Evolutionary conservation across 116 monocot genomes (phyloP).

Genomic region (Cymodocea nodosa): DNA sequence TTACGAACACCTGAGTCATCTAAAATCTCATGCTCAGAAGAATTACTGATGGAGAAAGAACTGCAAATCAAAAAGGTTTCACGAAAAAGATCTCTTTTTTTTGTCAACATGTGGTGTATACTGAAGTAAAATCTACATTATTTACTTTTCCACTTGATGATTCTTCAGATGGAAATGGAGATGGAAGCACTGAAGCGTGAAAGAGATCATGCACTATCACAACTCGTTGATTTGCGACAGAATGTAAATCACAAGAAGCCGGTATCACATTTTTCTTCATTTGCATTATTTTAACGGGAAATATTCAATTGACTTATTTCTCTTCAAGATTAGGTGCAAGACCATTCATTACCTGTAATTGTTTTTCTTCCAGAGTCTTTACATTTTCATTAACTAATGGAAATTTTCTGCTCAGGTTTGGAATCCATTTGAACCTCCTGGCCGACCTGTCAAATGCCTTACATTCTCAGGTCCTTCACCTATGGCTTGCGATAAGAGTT

Average conservation of each 20-base stretch:
- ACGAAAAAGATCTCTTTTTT: background rate
- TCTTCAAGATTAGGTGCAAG: no score
- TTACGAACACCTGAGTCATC: constrained; percentile 65
- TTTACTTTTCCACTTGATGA: background rate
- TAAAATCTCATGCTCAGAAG: constrained; percentile 32
- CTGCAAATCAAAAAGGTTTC: constrained; percentile 63
- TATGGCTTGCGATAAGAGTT: constrained; percentile 8
- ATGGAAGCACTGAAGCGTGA: constrained; percentile 69
- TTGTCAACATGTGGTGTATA: no score
- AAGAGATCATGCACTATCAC: constrained; percentile 53
- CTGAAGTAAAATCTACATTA: background rate
- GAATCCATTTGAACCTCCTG: constrained; percentile 58
- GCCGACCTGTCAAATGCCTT: constrained; percentile 50
- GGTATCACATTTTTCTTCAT: constrained; percentile 8
- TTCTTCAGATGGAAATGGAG: constrained; percentile 80
- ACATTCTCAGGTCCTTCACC: constrained; percentile 59
- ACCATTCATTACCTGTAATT: no score
- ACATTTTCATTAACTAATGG: background rate
- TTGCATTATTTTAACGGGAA: background rate
- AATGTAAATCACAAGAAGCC: constrained; percentile 35
- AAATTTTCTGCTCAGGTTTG: constrained; percentile 23
- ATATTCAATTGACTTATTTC: background rate
- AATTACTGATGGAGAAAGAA: constrained; percentile 66
- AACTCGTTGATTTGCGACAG: constrained; percentile 43
- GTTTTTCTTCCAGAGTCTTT: no score